A percentile compares a stretch with the other conserved stretches of the same genome.
phyloP scores from a whole-genome alignment of 2,329 filamentous ascomycete species.

The Neofusicoccum parvum region DNA sequence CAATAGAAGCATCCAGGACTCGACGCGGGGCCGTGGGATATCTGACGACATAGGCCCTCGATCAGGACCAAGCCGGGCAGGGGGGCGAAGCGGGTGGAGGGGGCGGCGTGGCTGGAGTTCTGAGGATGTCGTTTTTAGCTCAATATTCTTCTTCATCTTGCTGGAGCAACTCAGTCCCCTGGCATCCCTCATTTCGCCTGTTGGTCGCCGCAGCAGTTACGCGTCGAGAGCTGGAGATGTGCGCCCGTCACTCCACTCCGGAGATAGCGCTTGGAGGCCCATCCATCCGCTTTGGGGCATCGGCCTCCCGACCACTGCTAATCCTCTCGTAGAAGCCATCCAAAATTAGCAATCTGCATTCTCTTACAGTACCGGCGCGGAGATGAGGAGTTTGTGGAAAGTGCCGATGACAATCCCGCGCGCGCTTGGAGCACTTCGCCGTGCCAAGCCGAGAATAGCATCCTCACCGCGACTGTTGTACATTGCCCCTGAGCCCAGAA shows the following conservation, averaged over 20 bases:
- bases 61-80: not conserved
- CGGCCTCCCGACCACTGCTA: constrained; percentile 3
- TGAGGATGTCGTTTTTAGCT: constrained; percentile 13
- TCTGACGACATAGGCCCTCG: constrained; percentile 12
- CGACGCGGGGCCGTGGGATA: constrained; percentile 16
- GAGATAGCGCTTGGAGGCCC: constrained; percentile 11
- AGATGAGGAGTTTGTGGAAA: constrained; percentile 20
- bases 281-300: not conserved
- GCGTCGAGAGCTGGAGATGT: constrained; percentile 11
- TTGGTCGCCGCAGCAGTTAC: constrained; percentile 8
- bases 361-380: constrained; percentile 16
- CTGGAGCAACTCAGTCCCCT: constrained; percentile 10
- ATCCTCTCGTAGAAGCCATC: constrained; percentile 4
- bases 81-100: not conserved
- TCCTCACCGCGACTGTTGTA: constrained; percentile 13
- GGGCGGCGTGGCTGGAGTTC: not conserved
- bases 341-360: constrained; percentile 16
- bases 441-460: constrained; percentile 17
- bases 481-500: constrained; percentile 17
- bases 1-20: constrained; percentile 14
- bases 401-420: constrained; percentile 15
- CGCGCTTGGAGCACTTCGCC: constrained; percentile 16
- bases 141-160: not conserved
- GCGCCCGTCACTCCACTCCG: constrained; percentile 18
- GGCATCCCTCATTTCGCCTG: constrained; percentile 7